Conservation (phyloP, 1,284 basidiomycete genomes). For the Rhodotorula sp. region DNA sequence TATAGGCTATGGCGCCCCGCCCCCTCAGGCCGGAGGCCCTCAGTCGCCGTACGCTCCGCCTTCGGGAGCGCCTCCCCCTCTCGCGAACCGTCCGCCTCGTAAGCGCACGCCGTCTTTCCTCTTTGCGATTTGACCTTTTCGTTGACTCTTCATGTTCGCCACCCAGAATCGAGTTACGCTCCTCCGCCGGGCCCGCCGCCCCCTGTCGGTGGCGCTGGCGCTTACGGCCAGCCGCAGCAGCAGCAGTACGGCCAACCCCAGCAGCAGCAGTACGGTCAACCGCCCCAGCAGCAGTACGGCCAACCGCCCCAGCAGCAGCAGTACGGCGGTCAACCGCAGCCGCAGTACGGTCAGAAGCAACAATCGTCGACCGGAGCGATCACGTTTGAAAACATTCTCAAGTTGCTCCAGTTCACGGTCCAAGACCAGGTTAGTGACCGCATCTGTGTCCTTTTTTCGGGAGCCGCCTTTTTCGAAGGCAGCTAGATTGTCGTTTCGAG, state of each 20-base stretch:
- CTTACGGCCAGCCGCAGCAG: not conserved
- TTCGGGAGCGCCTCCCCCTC: conserved; percentile 6
- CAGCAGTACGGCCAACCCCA: not conserved
- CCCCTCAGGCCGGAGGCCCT: no score
- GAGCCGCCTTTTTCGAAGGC: not conserved
- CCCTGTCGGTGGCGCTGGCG: not conserved
- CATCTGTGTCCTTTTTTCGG: conserved; percentile 44
- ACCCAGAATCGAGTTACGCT: not conserved
- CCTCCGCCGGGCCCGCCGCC: conserved; percentile 16
- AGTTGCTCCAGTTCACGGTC: conserved; percentile 10
- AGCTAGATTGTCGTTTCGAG: not conserved
- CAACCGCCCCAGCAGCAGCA: conserved; percentile 2
- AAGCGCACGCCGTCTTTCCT: not conserved
- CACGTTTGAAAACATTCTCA: conserved; percentile 18
- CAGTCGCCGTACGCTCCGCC: conserved; percentile 14
- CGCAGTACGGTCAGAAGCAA: not conserved
- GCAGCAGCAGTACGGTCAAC: conserved; percentile 8
- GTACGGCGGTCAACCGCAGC: not conserved
- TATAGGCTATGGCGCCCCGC: no score
- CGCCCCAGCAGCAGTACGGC: not conserved
- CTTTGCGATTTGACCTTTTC: not conserved
- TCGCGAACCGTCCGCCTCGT: not conserved
- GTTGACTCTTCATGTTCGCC: not conserved
- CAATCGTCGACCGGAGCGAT: not conserved
- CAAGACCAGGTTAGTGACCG: conserved; percentile 7